Base-by-base conservation (phyloP, 2,329 filamentous ascomycete genomes). In the Neobulgaria alba region DNA sequence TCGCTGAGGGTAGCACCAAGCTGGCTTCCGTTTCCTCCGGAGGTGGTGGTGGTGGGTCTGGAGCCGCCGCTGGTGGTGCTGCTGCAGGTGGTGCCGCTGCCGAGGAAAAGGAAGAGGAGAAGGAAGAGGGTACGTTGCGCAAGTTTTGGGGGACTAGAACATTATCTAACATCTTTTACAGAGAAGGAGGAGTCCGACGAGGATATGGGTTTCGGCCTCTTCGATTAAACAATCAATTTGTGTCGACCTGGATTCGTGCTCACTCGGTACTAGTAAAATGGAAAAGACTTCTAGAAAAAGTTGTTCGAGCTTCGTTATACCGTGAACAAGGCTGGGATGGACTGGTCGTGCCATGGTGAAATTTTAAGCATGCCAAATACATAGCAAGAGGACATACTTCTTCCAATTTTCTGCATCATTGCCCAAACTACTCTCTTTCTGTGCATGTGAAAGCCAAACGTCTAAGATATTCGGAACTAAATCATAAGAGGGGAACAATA, bases 21-120 rank as follows among this genome's bases (percentile, higher is more conserved):
- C 87, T 98, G 62, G 92, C 92, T 60, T 95, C 90, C 70, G 90
- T 98, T 64, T 89, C 92, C 69, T 87, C 85, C 62, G 92, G 89
- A 62, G 89, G 89, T 68, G 77, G 73, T 63, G 87, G 79, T 65
- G 85, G 75, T 68, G 44, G 39, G 36, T 42, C 44, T 35, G 36
- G 71, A 61, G 73, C 72, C 60, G 75, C 73, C 66, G 78, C 71
- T 63, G 82, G 70, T 63, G 85, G 72, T 62, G 82, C 70, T 59
- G 82, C 72, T 57, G 81, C 70, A 56, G 83, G 71, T 58, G 85
- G 71, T 57, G 79, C 71, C 56, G 79, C 75, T 53, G 69, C 67
- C 50, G 70, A 76, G 56, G 75, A 74, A 63, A 78, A 80, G 67
- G 73, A 74, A 62, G 80, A 82, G 70, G 81, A 85, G 66, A 77